Base-by-base conservation (phyloP, 805 yeast genomes). In the Jamesozyma gamospora region DNA sequence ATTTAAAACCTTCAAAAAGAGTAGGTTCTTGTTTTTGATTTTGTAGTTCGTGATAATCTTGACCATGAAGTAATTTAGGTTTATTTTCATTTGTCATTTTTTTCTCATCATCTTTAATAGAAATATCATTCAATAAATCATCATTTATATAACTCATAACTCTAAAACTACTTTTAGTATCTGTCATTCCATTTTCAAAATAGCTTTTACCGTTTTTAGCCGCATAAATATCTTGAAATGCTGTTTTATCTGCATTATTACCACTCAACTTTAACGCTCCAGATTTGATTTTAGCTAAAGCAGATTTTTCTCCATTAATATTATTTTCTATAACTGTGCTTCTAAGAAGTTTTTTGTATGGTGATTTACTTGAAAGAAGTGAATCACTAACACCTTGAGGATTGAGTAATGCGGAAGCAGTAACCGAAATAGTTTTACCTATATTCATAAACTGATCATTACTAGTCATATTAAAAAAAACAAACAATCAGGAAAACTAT, bases 1-100 rank as follows among this genome's bases (percentile, higher is more conserved):
- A 84, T 48, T 69, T 67, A 53, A 82, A 78, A 1, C 88, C 87
- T 55, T 80, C 87, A 50, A 74, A 79, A 16, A 82, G 58, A 3
- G 85, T 74, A 45, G 72, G 77, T 4, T 55, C 53, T 13, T 51
- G 31, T 28, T 14, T 12, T 14, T 8, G 9, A 5, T 10, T 14
- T 4, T 14, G 17, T 8, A 10, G 6, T 14, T 14, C 18, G 18
- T n/a, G 4, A 30, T n/a, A 4, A 14, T 10, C n/a, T 30, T 30
- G 32, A 11, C 18, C 19, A 30, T 14, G 17, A 6, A 32, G 18
- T 7, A 32, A 21, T 12, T 9, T 21, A 3, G 24, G 19, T 5
- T 7, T 19, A 6, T 6, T 21, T 13, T 5, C n/a, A 27, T n/a
- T 9, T 21, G 7, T 16, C 12, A 16, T 25, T 21, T n/a, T 7